These are phyloP conservation scores for Trichoderma polysporum DNA, from an alignment of 2,329 filamentous ascomycete species.

Conservation along the genomic window DNA sequence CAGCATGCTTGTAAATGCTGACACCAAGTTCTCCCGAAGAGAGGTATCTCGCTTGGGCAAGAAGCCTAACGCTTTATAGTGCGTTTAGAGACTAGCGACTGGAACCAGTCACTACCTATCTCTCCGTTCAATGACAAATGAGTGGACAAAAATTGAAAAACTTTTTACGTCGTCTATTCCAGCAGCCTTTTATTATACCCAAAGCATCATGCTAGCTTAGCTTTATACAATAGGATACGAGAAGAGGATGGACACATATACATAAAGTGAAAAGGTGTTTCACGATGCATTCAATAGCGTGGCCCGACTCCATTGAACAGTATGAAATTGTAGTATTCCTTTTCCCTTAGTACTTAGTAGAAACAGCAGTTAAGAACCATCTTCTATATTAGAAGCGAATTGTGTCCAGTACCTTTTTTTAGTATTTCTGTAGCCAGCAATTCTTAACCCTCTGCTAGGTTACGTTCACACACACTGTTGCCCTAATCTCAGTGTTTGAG, in stretches of 20 bases:
- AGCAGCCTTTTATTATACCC: neutral
- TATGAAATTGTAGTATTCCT: slow-evolving; percentile 15
- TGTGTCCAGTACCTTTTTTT: slow-evolving; percentile 18
- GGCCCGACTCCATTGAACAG: neutral
- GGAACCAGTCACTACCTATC: neutral
- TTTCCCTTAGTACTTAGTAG: slow-evolving; percentile 14
- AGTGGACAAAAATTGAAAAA: neutral
- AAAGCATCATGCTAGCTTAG: neutral
- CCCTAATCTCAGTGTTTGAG: slow-evolving; percentile 14
- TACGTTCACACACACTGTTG: slow-evolving; percentile 8
- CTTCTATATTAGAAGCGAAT: slow-evolving; percentile 19
- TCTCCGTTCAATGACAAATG: neutral
- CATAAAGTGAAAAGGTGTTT: neutral
- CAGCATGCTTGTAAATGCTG: slow-evolving; percentile 64
- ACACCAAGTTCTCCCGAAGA: slow-evolving; percentile 52
- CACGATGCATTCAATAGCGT: neutral
- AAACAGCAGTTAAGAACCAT: slow-evolving; percentile 17
- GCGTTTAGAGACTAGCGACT: neutral
- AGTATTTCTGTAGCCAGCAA: slow-evolving; percentile 15
- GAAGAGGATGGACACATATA: neutral
- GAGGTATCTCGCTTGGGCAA: slow-evolving; percentile 51
- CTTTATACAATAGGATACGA: neutral
- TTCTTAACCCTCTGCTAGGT: slow-evolving; percentile 11
- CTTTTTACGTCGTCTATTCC: neutral
- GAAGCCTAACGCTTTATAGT: slow-evolving; percentile 4